Base-by-base conservation (phyloP, 176 grass and related monocot species). In the Rhynchospora tenuis region DNA sequence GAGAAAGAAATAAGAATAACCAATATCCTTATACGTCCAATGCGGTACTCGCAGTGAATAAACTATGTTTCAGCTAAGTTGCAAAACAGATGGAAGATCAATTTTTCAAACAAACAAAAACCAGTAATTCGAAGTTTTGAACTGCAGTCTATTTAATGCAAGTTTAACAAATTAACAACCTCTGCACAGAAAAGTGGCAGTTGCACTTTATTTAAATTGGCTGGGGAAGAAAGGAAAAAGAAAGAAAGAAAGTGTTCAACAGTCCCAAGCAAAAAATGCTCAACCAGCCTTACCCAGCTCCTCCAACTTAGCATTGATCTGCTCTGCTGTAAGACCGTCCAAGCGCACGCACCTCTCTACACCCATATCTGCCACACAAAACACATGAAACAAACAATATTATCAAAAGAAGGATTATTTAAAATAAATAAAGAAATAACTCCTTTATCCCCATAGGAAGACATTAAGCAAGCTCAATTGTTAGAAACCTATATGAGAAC, bases 241-340 rank as follows among this genome's bases (percentile, higher is more conserved):
- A 33, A 28, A 55, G 28, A 9, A 77, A 75, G 3, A 56, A 77
- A 10, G 8, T 31, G 38, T 20, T 71, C 28, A 17, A 10, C 29
- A 29, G 58, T 81, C 54, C 54, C 5, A 20, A 26, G 67, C 24
- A 59, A 66, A 83, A 85, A 61, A 24, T 9, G 68, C 61, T 77
- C 63, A 58, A 45, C 84, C 82, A 1, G 84, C 86, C 69, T 85
- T 91, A 24, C 81, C 81, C 7, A 93, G 84, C 24, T 93, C 89
- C 91, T 93, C 91, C 77, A 93, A 85, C 84, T 91, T 93, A 59
- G 83, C 80, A 85, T 91, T 86, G 51, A 93, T 93, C 58, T 93
- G 89, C 2, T 73, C 86, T 84, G 90, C 84, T 6, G 91, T 89
- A 43, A 91, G 51, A 33, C 91, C 91, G 72, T 91, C 84, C 89